Conservation (phyloP, 75 land plant species). For the Pinus tabuliformis region DNA sequence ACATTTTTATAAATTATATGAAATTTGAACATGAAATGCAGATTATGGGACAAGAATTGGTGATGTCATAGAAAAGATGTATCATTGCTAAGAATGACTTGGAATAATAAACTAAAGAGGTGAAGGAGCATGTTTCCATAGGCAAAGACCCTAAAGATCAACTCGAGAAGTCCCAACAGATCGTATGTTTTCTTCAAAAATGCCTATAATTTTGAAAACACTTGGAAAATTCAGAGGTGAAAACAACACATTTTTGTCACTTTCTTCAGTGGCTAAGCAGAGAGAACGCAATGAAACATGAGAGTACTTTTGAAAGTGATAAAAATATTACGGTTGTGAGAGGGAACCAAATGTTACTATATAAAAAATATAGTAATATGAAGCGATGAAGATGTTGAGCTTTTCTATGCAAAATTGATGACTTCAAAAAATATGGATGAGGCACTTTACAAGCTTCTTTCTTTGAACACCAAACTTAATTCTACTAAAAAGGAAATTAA, state of each 20-base stretch:
- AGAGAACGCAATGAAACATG: background rate
- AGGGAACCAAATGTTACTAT: background rate
- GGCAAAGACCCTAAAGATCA: conserved; percentile 23
- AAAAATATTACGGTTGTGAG: background rate
- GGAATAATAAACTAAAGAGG: conserved; percentile 29
- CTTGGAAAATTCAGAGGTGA: conserved; percentile 17
- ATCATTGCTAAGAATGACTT: conserved; percentile 26
- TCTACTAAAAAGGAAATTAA: conserved; percentile 1
- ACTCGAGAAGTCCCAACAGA: conserved; percentile 29
- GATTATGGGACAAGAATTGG: conserved; percentile 45
- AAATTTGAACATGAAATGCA: conserved; percentile 62
- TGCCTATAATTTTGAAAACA: conserved; percentile 34
- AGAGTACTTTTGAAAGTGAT: background rate
- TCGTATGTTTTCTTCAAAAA: conserved; percentile 30
- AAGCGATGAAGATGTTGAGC: too few species aligned
- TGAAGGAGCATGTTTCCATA: conserved; percentile 11
- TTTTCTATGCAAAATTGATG: too few species aligned
- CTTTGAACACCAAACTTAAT: background rate
- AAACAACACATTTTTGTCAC: conserved; percentile 14
- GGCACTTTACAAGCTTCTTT: conserved; percentile 4
- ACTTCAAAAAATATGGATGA: too few species aligned
- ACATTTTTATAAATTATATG: conserved; percentile 22
- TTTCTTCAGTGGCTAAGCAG: conserved; percentile 10
- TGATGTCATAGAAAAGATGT: conserved; percentile 35
- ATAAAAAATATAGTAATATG: too few species aligned